phyloP scores from a whole-genome alignment of 2,329 filamentous ascomycete species.

The Bipolaris victoriae region DNA sequence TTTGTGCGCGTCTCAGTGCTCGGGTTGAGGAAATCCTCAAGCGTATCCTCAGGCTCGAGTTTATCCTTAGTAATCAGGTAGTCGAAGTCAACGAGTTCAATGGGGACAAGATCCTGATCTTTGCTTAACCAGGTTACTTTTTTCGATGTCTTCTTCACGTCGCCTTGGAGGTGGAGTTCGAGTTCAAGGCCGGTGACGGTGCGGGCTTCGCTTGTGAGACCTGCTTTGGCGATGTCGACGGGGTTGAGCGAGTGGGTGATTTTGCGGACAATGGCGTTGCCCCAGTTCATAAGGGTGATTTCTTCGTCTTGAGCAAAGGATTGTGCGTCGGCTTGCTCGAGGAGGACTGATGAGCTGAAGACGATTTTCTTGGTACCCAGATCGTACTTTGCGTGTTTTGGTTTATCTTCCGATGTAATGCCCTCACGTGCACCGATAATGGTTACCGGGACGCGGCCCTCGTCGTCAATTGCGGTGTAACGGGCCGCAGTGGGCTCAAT shows the following conservation, averaged over 20 bases:
- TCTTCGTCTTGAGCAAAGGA: constrained; percentile 85
- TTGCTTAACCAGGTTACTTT: constrained; percentile 93
- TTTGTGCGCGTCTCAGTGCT: constrained; percentile 76
- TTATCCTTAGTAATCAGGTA: constrained; percentile 96
- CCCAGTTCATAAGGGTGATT: constrained; percentile 97
- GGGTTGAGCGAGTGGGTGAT: constrained; percentile 62
- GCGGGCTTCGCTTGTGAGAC: constrained; percentile 34
- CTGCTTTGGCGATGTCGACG: constrained; percentile 51
- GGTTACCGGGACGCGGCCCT: constrained; percentile 72
- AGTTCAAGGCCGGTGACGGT: constrained; percentile 73
- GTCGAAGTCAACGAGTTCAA: constrained; percentile 93
- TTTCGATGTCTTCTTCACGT: constrained; percentile 94
- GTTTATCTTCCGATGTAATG: constrained; percentile 72
- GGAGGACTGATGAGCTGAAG: constrained; percentile 77
- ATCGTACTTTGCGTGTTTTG: constrained; percentile 88
- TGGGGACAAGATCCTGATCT: constrained; percentile 76
- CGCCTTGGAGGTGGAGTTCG: constrained; percentile 88
- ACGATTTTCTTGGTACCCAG: constrained; percentile 86
- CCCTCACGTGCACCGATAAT: constrained; percentile 66
- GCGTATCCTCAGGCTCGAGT: constrained; percentile 79
- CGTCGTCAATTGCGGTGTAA: constrained; percentile 66
- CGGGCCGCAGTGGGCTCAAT: constrained; percentile 57
- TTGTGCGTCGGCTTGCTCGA: constrained; percentile 87
- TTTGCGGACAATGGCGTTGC: constrained; percentile 79
- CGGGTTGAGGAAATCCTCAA: constrained; percentile 82